Evolutionary conservation across 129 eudicot species (phyloP), one percentile per base, ranked within the genome.

Genomic region (Chrysanthemum seticuspe): DNA sequence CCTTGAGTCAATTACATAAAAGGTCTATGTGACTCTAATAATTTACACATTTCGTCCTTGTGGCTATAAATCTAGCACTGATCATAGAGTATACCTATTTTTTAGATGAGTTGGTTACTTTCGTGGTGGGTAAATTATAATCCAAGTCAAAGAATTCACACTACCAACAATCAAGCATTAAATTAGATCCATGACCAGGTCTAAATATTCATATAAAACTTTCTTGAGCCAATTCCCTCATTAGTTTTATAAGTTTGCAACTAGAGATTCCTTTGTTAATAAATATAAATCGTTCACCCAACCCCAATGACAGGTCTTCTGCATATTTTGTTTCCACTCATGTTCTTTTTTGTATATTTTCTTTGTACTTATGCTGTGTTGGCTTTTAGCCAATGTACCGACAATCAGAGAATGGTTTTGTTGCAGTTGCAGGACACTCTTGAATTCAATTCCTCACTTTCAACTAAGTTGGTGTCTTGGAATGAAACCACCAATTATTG

Each of bases 401-500:
- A 12, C 9, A 36, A 12, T 25, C 65, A 60, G 44, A 60, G 65
- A 23, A 25, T n/a, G 8, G 2, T 53, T 48, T 44, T 67, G 40
- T 40, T 76, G 23, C 52, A 58, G 49, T 15, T 71, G 56, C 54
- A 44, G 14, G 13, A 59, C 56, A 71, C 66, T 19, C 76, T 71
- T 23, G 44, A 34, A 10, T 71, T 71, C 56, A 13, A 71, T 34
- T 21, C 44, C 19, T 56, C 55, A 2, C 40, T 45, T 71, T 71
- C 76, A 27, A 44, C 40, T 1, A 56, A 58, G 9, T 23, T 71
- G 55, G 67, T 36, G 10, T 59, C 55, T 1, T 71, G 76, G 76
- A 55, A 71, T 40, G 55, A 40, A 71, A 71, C 45, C 44, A 59
- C 76, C 7, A 55, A 71, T 44, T 56, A 57, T 12, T 71, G 76